Base-by-base conservation (phyloP, 2,329 filamentous ascomycete genomes). In the Nothomitra cinnamomea region DNA sequence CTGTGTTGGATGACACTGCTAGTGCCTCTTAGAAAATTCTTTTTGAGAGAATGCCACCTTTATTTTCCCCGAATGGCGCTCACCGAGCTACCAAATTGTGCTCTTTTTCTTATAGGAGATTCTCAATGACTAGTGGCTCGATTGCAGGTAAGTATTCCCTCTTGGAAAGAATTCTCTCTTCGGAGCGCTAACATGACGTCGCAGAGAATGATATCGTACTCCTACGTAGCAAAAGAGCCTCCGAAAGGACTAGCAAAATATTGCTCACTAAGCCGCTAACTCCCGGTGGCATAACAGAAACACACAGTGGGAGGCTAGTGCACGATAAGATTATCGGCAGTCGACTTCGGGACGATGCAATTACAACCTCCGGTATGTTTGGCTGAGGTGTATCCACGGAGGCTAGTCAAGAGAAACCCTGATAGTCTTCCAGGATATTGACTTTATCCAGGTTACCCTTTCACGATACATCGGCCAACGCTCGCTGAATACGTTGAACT, bases 401-500 rank as follows among this genome's bases (percentile, higher is more conserved):
- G 13, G 8, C 24, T 15, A 49, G 24, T 22, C 43, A 24, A 25
- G 22, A 13, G 19, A 25, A 28, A 2, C 2, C 24, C 19, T 5
- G 22, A 17, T 10, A 32, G 10, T 10, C 10, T n/a, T n/a, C 10
- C 4, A 28, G 32, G n/a, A 35, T 52, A n/a, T 42, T 40, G 38
- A 52, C 32, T 10, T 13, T 52, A n/a, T 52, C 15, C 19, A 49
- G 45, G 45, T 17, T 12, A 32, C 19, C 28, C 25, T 32, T 78
- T 77, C 55, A 71, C 79, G 56, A 61, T 87, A 41, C 75, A 77
- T 53, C 75, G 79, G 57, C 82, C 85, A 15, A 82, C 81, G 0
- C 68, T 92, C 54, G 80, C 81, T 49, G 81, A 87, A 65, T 89
- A 89, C 67, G 78, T 87, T 53, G 72, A 78, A 48, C 68, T 83